Conservation (phyloP, 2,329 filamentous ascomycete genomes). For the Leptographium radiaticola region DNA sequence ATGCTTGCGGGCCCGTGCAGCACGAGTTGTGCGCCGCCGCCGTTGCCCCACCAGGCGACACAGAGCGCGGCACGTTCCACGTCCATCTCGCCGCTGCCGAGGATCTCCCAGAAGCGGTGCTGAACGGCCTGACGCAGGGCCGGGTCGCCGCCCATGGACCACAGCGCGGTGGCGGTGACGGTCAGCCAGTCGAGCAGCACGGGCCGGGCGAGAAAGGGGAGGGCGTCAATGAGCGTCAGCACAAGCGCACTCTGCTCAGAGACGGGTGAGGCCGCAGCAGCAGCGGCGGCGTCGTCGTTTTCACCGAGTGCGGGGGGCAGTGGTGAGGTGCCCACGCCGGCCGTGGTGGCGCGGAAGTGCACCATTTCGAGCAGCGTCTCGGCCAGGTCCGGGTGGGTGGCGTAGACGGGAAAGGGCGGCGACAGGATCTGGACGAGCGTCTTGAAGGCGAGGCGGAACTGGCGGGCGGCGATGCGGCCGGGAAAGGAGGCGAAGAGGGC, state of each 20-base stretch:
- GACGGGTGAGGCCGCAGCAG: constrained; percentile 24
- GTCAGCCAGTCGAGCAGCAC: constrained; percentile 73
- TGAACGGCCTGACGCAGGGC: constrained; percentile 51
- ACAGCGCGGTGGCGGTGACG: constrained; percentile 54
- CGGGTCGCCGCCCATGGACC: constrained; percentile 44
- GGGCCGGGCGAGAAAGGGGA: constrained; percentile 58
- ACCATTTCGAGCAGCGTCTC: constrained; percentile 72
- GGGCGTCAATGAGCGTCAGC: constrained; percentile 64
- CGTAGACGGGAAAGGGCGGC: constrained; percentile 64
- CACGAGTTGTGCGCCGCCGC: constrained; percentile 39
- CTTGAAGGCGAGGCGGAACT: constrained; percentile 81
- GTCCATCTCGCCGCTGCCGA: constrained; percentile 77
- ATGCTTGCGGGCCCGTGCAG: constrained; percentile 14
- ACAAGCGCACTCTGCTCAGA: constrained; percentile 71
- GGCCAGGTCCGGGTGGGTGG: constrained; percentile 62
- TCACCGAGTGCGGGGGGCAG: constrained; percentile 14
- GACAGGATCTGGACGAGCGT: constrained; percentile 71
- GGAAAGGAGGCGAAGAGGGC: constrained; percentile 72
- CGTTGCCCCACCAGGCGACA: constrained; percentile 72
- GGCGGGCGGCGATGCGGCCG: constrained; percentile 60
- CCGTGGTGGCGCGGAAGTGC: constrained; percentile 41
- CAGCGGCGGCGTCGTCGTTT: not conserved
- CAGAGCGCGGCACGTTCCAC: constrained; percentile 67
- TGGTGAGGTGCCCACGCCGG: constrained; percentile 32
- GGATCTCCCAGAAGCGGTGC: constrained; percentile 64